Evolutionary conservation across 139 green algal genomes (phyloP).

Genomic region (Chlamydomonas sp.): DNA sequence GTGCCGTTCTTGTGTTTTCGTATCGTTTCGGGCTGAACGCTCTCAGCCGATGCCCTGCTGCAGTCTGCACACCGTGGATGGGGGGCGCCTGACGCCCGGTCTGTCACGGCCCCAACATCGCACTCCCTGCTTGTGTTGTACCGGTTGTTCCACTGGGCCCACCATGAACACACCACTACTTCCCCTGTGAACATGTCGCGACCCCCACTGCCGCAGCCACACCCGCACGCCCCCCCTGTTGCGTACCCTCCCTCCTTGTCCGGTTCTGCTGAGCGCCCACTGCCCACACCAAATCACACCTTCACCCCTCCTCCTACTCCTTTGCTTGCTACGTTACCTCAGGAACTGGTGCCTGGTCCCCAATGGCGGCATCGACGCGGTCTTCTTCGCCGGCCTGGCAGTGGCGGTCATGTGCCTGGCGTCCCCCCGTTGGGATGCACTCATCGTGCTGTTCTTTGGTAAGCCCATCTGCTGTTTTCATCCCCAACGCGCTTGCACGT

Average conservation of each 20-base stretch:
- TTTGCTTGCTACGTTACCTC: background rate
- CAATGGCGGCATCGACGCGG: slow-evolving; percentile 42
- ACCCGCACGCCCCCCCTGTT: too few species aligned
- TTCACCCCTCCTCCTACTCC: background rate
- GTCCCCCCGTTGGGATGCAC: slow-evolving; percentile 43
- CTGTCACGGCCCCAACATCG: too few species aligned
- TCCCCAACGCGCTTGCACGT: background rate
- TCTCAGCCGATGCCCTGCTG: too few species aligned
- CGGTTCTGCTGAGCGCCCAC: background rate
- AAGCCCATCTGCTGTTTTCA: background rate
- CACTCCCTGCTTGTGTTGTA: too few species aligned
- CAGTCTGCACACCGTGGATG: too few species aligned
- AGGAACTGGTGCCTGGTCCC: slow-evolving; percentile 38
- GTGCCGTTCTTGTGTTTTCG: too few species aligned
- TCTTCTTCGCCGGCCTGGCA: slow-evolving; percentile 46
- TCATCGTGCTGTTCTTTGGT: slow-evolving; percentile 43
- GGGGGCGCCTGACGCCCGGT: too few species aligned
- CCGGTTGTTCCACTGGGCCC: too few species aligned
- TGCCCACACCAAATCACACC: background rate
- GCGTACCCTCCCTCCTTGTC: background rate
- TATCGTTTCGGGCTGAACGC: too few species aligned
- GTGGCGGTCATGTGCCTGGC: slow-evolving; percentile 46
- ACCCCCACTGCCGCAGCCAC: too few species aligned
- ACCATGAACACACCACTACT: too few species aligned
- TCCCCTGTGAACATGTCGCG: too few species aligned